phyloP scores from a whole-genome alignment of 1,139 yeast genomes.

The Oligophagozyma castellii region DNA sequence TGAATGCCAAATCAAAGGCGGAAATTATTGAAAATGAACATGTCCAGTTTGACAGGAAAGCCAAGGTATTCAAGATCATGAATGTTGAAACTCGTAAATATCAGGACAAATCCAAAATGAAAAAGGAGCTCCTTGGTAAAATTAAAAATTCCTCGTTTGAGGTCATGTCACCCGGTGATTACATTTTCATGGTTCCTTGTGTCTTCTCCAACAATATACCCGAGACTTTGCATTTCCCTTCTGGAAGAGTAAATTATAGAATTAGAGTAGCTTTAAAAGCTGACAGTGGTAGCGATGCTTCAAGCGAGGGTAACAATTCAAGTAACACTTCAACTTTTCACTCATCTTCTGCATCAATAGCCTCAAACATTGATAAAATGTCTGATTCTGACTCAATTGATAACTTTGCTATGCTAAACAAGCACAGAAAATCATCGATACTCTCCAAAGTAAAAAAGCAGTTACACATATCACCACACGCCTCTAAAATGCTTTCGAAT shows the following conservation, averaged over 20 bases:
- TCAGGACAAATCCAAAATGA: slow-evolving; percentile 11
- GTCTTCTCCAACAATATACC: slow-evolving; percentile 60
- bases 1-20: slow-evolving; percentile 14
- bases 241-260: slow-evolving; percentile 23
- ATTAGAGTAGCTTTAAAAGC: slow-evolving; percentile 15
- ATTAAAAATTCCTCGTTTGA: slow-evolving; percentile 6
- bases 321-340: slow-evolving; percentile 1
- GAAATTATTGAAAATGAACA: slow-evolving; percentile 17
- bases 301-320: slow-evolving; percentile 1
- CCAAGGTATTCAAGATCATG: slow-evolving; percentile 9
- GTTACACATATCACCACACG: slow-evolving; percentile 7
- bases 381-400: slow-evolving; percentile 2
- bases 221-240: slow-evolving; percentile 48
- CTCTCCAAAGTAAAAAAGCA: slow-evolving; percentile 16
- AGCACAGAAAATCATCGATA: slow-evolving; percentile 7
- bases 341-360: slow-evolving; percentile 1
- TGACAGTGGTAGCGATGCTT: neutral
- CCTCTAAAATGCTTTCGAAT: slow-evolving; percentile 2
- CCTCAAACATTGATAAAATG: slow-evolving; percentile 1
- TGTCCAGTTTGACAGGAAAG: slow-evolving; percentile 5
- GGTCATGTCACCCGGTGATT: slow-evolving; percentile 44
- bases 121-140: slow-evolving; percentile 7
- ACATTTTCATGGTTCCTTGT: slow-evolving; percentile 62
- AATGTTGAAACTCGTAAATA: slow-evolving; percentile 10
- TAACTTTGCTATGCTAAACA: slow-evolving; percentile 3